Evolutionary conservation across 129 eudicot genomes (phyloP), one percentile per base, ranked within the genome.

Genomic region (Logfia minima): DNA sequence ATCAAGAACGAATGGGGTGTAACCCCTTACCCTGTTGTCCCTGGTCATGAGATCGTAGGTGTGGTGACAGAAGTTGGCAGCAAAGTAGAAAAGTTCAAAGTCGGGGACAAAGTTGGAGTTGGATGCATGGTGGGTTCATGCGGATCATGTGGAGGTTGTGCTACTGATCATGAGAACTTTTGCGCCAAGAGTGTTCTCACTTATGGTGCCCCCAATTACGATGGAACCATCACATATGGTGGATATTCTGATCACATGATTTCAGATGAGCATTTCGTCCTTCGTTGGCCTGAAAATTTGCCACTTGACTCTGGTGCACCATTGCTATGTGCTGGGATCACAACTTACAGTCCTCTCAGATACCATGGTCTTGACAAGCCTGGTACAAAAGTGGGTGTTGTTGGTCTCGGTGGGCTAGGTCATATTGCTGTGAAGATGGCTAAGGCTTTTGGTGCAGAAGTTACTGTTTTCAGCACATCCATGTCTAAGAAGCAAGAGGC

Each of bases 121-220:
- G 93, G 93, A 65, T 84, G 90, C 78, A 21, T 88, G 80, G 89
- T 88, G 6, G 89, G 85, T 41, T 84, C 90, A 32, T 89, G 94
- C 31, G 55, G 35, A 1, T 70, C 86, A 10, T 89, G 94, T 34
- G 86, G 78, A 1, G 71, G 22, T 28, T 89, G 94, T 29, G 19
- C 53, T 11, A 37, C 58, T 7, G 76, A 86, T 32, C 83, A 80
- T 31, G 94, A 89, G 59, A 80, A 75, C 51, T 89, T 86, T 76
- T 89, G 94, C 43, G 74, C 83, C 0, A 78, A 78, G 23, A 67
- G 53, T 10, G 81, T 86, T 37, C 75, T 55, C 3, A 86, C 87
- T 51, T 89, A 84, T 21, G 68, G 75, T 10, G 26, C 48, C 32
- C 66, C 53, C 2, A 14, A 48, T 48, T n/a, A n/a, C 4, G 63